phyloP scores from a whole-genome alignment of 2,329 filamentous ascomycete species.

The Colletotrichum sp. region DNA sequence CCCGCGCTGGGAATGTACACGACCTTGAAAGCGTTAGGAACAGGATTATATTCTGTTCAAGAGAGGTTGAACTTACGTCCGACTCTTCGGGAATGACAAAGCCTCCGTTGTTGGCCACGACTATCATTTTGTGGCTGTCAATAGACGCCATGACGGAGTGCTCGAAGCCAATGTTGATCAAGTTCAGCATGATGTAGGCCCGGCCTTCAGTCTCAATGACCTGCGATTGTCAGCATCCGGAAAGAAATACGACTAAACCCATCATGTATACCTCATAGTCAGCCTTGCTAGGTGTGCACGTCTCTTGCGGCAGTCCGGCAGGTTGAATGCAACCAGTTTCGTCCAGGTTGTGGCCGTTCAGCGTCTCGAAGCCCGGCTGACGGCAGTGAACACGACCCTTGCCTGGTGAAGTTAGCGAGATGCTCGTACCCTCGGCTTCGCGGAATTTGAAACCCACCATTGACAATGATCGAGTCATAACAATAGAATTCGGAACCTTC shows the following conservation, averaged over 20 bases:
- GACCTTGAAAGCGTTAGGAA: not conserved
- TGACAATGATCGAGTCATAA: slow-evolving; percentile 28
- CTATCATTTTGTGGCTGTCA: slow-evolving; percentile 27
- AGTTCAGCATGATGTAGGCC: slow-evolving; percentile 12
- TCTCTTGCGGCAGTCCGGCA: not conserved
- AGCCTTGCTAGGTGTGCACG: slow-evolving; percentile 1
- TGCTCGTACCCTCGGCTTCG: not conserved
- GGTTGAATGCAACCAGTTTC: slow-evolving; percentile 15
- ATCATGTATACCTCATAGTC: slow-evolving; percentile 5
- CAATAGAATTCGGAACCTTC: slow-evolving; percentile 22
- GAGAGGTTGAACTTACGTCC: not conserved
- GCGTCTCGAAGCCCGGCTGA: not conserved
- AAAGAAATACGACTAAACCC: accelerated
- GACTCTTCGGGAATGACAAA: slow-evolving; percentile 23
- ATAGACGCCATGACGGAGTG: slow-evolving; percentile 19
- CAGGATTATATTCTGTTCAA: not conserved
- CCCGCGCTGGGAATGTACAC: slow-evolving; percentile 24
- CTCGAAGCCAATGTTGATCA: slow-evolving; percentile 16
- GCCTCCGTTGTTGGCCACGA: slow-evolving; percentile 27
- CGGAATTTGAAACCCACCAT: slow-evolving; percentile 14
- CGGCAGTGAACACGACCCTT: slow-evolving; percentile 28
- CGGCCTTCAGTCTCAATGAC: slow-evolving; percentile 6
- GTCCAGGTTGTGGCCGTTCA: not conserved
- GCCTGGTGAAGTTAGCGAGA: slow-evolving; percentile 7
- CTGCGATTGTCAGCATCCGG: not conserved